Percentiles rank a stretch among this genome's conserved stretches.
phyloP scores from a whole-genome alignment of 495 filamentous ascomycete genomes.

The Niebla homalea region DNA sequence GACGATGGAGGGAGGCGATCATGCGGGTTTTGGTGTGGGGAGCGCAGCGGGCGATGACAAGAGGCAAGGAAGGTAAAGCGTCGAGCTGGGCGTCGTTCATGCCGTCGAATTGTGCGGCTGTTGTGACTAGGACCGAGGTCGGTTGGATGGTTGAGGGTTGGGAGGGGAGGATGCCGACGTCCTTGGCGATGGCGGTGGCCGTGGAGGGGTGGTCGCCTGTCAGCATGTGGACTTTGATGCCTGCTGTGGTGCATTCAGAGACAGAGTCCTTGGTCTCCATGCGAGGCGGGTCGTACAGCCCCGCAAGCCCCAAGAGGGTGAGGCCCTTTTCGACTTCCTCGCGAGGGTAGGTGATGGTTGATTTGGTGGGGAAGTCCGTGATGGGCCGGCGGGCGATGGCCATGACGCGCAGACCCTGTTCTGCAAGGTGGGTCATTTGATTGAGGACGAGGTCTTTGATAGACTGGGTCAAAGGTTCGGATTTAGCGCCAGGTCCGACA shows the following conservation, averaged over 20 bases:
- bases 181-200: conserved; percentile 59
- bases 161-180: conserved; percentile 59
- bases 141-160: conserved; percentile 42
- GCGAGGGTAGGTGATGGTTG: conserved; percentile 21
- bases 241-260: conserved; percentile 49
- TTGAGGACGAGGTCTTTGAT: conserved; percentile 44
- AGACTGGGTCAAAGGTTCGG: conserved; percentile 41
- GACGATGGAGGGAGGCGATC: conserved; percentile 56
- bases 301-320: conserved; percentile 44
- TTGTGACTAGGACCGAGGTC: conserved; percentile 45
- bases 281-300: conserved; percentile 45
- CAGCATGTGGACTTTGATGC: conserved; percentile 69
- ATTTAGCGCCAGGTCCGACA: conserved; percentile 27
- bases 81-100: conserved; percentile 49
- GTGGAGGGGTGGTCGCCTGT: conserved; percentile 69
- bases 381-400: conserved; percentile 49
- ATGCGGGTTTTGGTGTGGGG: conserved; percentile 58
- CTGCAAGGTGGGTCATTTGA: conserved; percentile 56
- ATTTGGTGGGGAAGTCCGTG: conserved; percentile 8
- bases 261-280: conserved; percentile 44
- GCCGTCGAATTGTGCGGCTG: conserved; percentile 48
- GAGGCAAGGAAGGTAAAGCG: conserved; percentile 43
- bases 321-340: conserved; percentile 39
- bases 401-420: conserved; percentile 67
- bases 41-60: conserved; percentile 59